Evolutionary conservation across 2,329 filamentous ascomycete species (phyloP).

Genomic region (Leptographium galeiforme): DNA sequence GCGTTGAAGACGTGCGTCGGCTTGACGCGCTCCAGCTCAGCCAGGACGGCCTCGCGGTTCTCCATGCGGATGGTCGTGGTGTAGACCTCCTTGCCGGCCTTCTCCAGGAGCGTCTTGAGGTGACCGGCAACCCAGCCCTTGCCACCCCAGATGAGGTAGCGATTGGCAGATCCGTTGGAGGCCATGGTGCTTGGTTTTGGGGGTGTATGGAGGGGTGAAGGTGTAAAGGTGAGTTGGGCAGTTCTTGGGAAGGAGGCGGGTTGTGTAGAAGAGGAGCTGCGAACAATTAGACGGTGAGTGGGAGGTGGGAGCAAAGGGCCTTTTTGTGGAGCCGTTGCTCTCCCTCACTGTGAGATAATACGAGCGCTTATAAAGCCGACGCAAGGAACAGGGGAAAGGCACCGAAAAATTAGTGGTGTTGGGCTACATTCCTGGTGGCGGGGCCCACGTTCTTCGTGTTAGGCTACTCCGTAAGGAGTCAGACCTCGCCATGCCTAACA

Average conservation of each 20-base stretch:
- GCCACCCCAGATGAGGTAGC: slow-evolving; percentile 52
- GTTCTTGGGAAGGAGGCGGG: background rate
- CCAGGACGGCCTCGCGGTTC: slow-evolving; percentile 41
- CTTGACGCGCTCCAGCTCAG: slow-evolving; percentile 42
- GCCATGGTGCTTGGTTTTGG: slow-evolving; percentile 8
- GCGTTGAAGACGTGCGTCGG: slow-evolving; percentile 56
- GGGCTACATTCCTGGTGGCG: too few relatives aligned
- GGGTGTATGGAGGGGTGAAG: background rate
- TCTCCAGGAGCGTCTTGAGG: slow-evolving; percentile 42
- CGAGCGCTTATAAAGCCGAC: background rate
- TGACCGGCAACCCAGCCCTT: slow-evolving; percentile 51
- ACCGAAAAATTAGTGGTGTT: background rate
- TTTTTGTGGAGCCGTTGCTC: background rate
- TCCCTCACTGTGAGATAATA: background rate
- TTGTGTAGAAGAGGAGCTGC: background rate
- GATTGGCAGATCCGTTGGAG: slow-evolving; percentile 16
- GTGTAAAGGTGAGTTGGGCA: background rate
- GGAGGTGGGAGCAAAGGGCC: background rate
- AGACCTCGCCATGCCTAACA: too few relatives aligned
- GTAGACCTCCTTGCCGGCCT: slow-evolving; percentile 46
- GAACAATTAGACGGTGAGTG: background rate
- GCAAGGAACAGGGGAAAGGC: background rate
- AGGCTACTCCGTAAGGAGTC: too few relatives aligned
- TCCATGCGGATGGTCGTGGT: slow-evolving; percentile 53
- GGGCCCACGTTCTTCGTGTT: too few relatives aligned